Evolutionary conservation across 83 land plant species (phyloP).

Genomic region (Picea abies): DNA sequence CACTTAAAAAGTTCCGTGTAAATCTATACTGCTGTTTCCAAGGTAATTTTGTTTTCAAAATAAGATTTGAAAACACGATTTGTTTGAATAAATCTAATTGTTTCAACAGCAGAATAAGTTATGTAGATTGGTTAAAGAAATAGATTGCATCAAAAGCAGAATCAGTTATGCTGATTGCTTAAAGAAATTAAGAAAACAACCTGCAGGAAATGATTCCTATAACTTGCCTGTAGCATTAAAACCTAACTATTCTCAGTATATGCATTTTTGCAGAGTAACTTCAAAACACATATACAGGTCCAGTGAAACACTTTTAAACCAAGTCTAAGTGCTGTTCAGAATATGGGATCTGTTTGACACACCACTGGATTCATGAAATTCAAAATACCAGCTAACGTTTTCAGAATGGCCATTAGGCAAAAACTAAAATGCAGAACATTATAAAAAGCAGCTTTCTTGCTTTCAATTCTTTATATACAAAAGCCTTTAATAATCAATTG

Average conservation of each 20-base stretch:
- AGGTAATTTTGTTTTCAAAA: neutral
- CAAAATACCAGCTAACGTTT: neutral
- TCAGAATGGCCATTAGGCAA: neutral
- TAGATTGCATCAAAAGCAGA: neutral
- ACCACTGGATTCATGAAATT: neutral
- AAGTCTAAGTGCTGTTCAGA: neutral
- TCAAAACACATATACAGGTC: neutral
- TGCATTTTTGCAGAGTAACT: neutral
- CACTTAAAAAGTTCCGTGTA: neutral
- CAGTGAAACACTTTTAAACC: neutral
- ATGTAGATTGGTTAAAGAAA: neutral
- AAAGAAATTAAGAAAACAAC: neutral
- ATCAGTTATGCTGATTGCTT: neutral
- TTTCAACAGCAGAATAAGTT: too few relatives aligned
- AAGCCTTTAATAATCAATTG: neutral
- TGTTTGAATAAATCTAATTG: too few relatives aligned
- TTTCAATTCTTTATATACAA: neutral
- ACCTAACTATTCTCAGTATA: neutral
- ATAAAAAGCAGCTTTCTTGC: neutral
- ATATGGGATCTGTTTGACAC: neutral
- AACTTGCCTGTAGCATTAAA: neutral
- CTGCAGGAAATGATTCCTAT: neutral
- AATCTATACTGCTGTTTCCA: neutral
- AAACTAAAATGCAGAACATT: neutral
- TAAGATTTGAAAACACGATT: too few relatives aligned